phyloP scores from a whole-genome alignment of 306 rosid species.

The Boehmeria nivea region DNA sequence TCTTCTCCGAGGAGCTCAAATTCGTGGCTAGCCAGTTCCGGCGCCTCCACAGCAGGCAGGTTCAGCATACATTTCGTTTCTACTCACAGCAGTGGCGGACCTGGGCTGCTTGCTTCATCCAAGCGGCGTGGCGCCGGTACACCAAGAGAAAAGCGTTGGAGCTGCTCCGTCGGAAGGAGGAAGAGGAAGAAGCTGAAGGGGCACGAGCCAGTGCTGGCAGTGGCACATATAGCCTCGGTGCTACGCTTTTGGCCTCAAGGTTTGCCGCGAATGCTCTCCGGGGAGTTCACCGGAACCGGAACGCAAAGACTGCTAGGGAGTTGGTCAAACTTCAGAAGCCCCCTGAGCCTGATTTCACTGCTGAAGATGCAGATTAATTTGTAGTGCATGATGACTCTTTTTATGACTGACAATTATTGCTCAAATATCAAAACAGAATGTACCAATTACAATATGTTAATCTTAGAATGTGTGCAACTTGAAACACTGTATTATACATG shows the following conservation, averaged over 20 bases:
- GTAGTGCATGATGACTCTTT: slow-evolving; percentile 20
- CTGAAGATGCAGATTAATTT: slow-evolving; percentile 63
- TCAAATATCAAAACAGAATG: neutral
- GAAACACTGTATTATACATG: slow-evolving; percentile 17
- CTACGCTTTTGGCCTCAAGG: slow-evolving; percentile 79
- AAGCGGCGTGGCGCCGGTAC: slow-evolving; percentile 98
- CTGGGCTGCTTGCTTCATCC: slow-evolving; percentile 99
- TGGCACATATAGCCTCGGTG: slow-evolving; percentile 73
- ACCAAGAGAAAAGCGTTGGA: slow-evolving; percentile 74
- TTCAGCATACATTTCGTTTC: slow-evolving; percentile 96
- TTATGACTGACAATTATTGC: neutral
- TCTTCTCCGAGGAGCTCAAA: slow-evolving; percentile 82
- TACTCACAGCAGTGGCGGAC: slow-evolving; percentile 98
- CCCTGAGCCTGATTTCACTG: slow-evolving; percentile 92
- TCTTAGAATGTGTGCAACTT: slow-evolving; percentile 24
- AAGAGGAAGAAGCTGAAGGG: slow-evolving; percentile 50
- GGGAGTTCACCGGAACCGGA: slow-evolving; percentile 76
- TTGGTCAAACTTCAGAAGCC: slow-evolving; percentile 88
- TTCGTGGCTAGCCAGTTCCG: slow-evolving; percentile 96
- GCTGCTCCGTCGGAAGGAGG: slow-evolving; percentile 79
- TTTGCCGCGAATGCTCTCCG: slow-evolving; percentile 94
- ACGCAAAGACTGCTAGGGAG: slow-evolving; percentile 76
- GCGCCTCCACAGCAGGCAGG: slow-evolving; percentile 98
- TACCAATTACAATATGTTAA: slow-evolving; percentile 21
- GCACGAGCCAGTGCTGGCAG: slow-evolving; percentile 35